Percentiles rank a stretch among this genome's conserved stretches.
Conservation (phyloP, 352 stramenopile species). For the Pythium coloratum region DNA sequence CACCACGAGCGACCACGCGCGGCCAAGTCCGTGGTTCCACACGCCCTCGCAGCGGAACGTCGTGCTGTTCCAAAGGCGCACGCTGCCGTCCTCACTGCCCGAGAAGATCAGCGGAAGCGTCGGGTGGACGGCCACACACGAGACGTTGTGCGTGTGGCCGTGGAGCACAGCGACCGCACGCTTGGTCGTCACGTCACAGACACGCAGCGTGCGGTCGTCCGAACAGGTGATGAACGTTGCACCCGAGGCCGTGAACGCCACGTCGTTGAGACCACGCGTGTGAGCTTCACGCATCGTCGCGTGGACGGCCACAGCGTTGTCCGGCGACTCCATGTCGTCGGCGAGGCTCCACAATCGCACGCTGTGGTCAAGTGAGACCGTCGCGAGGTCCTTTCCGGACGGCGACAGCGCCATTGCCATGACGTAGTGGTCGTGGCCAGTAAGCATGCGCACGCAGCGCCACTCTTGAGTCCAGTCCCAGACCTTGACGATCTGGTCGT, state of each 20-base stretch:
- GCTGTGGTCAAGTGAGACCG: conserved; percentile 88
- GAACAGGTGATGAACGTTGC: conserved; percentile 91
- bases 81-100: conserved; percentile 88
- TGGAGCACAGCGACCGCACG: conserved; percentile 87
- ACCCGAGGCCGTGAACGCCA: conserved; percentile 89
- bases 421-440: conserved; percentile 91
- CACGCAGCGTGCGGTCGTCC: conserved; percentile 90
- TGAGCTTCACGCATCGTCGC: conserved; percentile 49
- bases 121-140: conserved; percentile 91
- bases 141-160: conserved; percentile 94
- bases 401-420: conserved; percentile 93
- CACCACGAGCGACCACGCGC: conserved; percentile 86
- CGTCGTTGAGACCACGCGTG: conserved; percentile 91
- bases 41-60: conserved; percentile 80
- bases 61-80: conserved; percentile 57
- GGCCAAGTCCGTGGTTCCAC: conserved; percentile 94
- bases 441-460: conserved; percentile 25
- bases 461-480: conserved; percentile 85
- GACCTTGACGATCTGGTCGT: conserved; percentile 95
- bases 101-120: conserved; percentile 68
- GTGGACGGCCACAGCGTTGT: neutral
- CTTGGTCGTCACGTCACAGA: conserved; percentile 96
- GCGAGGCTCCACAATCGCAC: conserved; percentile 88
- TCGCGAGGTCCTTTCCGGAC: conserved; percentile 94
- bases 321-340: conserved; percentile 5